Conservation (phyloP, 1,139 yeast species). For the Hemisphaericaspora xylanilytica region DNA sequence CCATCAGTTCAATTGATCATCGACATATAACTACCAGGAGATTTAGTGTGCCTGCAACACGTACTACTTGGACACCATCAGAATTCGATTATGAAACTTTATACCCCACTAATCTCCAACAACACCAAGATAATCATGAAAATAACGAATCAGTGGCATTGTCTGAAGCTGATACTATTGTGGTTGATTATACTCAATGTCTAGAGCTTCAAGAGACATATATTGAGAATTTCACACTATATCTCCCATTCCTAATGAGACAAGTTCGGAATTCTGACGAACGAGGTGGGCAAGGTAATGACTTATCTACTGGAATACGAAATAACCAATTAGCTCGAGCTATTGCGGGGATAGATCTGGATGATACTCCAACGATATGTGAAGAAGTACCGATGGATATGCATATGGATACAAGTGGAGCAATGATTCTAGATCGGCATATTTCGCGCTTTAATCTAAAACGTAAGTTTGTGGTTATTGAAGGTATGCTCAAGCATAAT, state of each 20-base stretch:
- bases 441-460: conserved; percentile 25
- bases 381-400: conserved; percentile 15
- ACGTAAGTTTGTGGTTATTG: conserved; percentile 29
- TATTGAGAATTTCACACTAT: conserved; percentile 37
- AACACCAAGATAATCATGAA: conserved; percentile 2
- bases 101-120: conserved; percentile 1
- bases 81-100: not conserved
- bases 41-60: conserved; percentile 3
- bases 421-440: conserved; percentile 17
- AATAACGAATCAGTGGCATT: conserved; percentile 13
- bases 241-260: conserved; percentile 37
- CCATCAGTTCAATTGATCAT: not conserved
- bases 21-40: conserved; percentile 2
- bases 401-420: not conserved
- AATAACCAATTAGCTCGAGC: not conserved
- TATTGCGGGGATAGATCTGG: conserved; percentile 12
- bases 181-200: conserved; percentile 19
- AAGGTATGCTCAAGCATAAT: conserved; percentile 33
- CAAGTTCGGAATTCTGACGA: conserved; percentile 21
- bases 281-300: conserved; percentile 3
- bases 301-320: not conserved
- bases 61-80: not conserved
- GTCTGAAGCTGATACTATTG: conserved; percentile 27
- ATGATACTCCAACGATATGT: conserved; percentile 24
- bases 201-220: conserved; percentile 36